A percentile compares a stretch with the other conserved stretches of the same genome.
Conservation (phyloP, 2,329 filamentous ascomycete species). For the Fusarium mexicanum region DNA sequence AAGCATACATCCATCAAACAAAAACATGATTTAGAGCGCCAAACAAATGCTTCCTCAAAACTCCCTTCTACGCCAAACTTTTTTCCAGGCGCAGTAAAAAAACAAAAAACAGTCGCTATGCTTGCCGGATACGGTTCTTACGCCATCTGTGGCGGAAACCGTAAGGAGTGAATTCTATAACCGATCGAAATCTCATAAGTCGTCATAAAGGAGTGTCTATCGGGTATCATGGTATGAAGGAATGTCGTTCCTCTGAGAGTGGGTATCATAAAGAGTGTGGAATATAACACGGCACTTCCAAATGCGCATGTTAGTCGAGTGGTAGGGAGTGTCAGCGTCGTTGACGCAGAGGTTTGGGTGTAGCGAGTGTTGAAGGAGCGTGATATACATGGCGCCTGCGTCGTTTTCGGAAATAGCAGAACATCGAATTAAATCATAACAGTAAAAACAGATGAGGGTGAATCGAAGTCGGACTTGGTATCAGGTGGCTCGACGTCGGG, state of each 20-base stretch:
- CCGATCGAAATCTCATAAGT: conserved; percentile 49
- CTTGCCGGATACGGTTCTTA: conserved; percentile 58
- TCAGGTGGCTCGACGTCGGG: conserved; percentile 49
- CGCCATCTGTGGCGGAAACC: conserved; percentile 47
- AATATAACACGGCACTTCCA: conserved; percentile 46
- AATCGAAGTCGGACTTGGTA: conserved; percentile 30
- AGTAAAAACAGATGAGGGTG: conserved; percentile 24
- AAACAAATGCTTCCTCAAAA: conserved; percentile 39
- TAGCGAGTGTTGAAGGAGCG: conserved; percentile 52
- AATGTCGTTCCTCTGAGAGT: conserved; percentile 36
- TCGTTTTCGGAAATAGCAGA: conserved; percentile 42
- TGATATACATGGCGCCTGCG: conserved; percentile 50
- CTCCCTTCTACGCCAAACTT: conserved; percentile 43
- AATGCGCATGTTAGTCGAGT: conserved; percentile 24
- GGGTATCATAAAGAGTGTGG: conserved; percentile 49
- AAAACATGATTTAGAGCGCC: conserved; percentile 34
- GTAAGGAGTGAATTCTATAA: conserved; percentile 59
- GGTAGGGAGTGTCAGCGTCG: conserved; percentile 47
- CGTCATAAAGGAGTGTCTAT: conserved; percentile 51
- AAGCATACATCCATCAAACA: conserved; percentile 15
- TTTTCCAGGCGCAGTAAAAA: conserved; percentile 38
- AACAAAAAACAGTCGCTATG: conserved; percentile 62
- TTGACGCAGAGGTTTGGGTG: conserved; percentile 42
- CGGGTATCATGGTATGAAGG: conserved; percentile 48
- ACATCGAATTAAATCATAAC: conserved; percentile 27